A percentile compares a stretch with the other conserved stretches of the same genome.
Conservation (phyloP, 2,329 filamentous ascomycete species). For the Stemphylium beticola region DNA sequence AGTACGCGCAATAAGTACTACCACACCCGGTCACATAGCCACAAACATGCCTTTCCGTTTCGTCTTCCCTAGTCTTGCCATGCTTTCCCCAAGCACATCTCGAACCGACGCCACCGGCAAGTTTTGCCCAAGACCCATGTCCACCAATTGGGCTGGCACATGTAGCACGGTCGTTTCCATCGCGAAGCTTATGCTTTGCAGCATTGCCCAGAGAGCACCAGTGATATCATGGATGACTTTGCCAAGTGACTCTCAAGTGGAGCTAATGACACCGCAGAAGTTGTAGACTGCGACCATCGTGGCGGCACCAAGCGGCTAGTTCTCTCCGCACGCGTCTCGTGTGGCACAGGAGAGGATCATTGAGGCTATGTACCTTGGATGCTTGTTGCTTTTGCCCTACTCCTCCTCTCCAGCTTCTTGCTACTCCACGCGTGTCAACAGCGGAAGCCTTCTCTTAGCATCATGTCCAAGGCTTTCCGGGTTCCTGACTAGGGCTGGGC, state of each 20-base stretch:
- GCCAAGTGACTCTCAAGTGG: conserved; percentile 30
- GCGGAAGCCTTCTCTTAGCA: neutral
- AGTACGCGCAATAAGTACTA: conserved; percentile 29
- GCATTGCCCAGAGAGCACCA: conserved; percentile 15
- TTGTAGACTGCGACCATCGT: conserved; percentile 20
- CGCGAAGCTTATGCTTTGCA: conserved; percentile 18
- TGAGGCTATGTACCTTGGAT: conserved; percentile 17
- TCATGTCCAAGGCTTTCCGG: too few relatives aligned
- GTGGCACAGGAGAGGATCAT: conserved; percentile 15
- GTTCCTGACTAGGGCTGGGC: too few relatives aligned
- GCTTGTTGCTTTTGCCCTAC: neutral
- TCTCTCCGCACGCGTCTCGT: conserved; percentile 12
- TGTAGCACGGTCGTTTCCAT: conserved; percentile 21
- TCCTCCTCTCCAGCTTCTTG: neutral
- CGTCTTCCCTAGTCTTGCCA: conserved; percentile 12
- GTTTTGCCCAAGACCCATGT: conserved; percentile 10
- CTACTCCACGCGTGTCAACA: neutral
- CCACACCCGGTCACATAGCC: conserved; percentile 4
- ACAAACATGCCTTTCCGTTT: conserved; percentile 5
- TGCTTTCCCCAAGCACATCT: conserved; percentile 19
- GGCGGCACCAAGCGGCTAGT: conserved; percentile 23
- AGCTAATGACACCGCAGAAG: conserved; percentile 26
- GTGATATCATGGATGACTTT: conserved; percentile 16
- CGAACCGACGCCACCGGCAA: conserved; percentile 13
- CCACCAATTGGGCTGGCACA: conserved; percentile 21